Evolutionary conservation across 1,284 basidiomycete species (phyloP).

Genomic region (Trichosporon asahii): DNA sequence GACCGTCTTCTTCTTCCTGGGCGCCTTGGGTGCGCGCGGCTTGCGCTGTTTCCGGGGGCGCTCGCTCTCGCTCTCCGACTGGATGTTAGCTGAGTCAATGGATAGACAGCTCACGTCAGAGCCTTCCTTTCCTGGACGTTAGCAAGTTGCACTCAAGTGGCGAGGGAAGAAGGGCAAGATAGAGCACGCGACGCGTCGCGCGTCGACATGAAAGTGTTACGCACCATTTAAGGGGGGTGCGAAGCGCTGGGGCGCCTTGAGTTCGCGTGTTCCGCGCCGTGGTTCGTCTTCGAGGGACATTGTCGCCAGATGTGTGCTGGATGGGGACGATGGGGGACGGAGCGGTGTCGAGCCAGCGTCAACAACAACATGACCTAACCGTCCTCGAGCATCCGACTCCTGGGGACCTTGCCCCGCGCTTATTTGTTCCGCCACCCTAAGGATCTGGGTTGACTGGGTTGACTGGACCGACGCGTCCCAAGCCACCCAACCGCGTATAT

Average conservation of each 20-base stretch:
- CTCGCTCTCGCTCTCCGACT: constrained; percentile 12
- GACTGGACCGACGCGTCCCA: not conserved
- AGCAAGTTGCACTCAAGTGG: not conserved
- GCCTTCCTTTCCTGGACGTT: constrained; percentile 19
- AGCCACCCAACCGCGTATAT: not conserved
- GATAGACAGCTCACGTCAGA: constrained; percentile 10
- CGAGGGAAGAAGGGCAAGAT: constrained; percentile 11
- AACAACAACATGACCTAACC: constrained; percentile 18
- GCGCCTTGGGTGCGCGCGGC: constrained; percentile 20
- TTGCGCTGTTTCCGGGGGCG: constrained; percentile 14
- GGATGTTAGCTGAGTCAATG: too few relatives aligned
- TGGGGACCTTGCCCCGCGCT: not conserved
- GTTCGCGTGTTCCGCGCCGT: constrained; percentile 37
- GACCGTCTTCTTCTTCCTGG: constrained; percentile 20
- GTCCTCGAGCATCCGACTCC: not conserved
- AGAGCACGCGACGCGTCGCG: constrained; percentile 20
- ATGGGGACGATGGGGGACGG: constrained; percentile 12
- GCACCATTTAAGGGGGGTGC: constrained; percentile 16
- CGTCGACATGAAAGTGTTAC: constrained; percentile 6
- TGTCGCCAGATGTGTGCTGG: not conserved
- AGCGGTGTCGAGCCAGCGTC: not conserved
- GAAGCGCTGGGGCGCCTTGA: constrained; percentile 41
- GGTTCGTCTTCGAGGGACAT: constrained; percentile 37
- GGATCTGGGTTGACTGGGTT: not conserved
- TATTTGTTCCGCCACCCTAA: not conserved